phyloP scores from a whole-genome alignment of 83 land plant species.

The Isoetes engelmannii region DNA sequence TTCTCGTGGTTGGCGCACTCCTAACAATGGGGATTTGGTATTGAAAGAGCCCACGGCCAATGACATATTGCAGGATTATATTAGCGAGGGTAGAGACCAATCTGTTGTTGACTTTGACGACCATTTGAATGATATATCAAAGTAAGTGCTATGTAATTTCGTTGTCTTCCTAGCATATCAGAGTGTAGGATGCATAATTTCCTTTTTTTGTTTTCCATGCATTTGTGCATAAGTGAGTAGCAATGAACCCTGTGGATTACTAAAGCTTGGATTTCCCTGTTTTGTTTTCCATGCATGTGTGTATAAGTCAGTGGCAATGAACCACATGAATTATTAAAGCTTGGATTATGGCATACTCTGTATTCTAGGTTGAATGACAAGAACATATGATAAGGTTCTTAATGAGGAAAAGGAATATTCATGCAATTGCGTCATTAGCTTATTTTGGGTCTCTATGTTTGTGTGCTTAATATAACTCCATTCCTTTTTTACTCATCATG shows the following conservation, averaged over 20 bases:
- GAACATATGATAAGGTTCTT: too few relatives aligned
- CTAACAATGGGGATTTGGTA: constrained; percentile 17
- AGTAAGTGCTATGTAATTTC: constrained; percentile 11
- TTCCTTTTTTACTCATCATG: background rate
- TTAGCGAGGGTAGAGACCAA: constrained; percentile 31
- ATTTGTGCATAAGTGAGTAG: background rate
- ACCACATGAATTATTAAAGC: background rate
- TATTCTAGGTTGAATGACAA: too few relatives aligned
- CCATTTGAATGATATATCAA: constrained; percentile 34
- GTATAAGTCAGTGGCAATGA: background rate
- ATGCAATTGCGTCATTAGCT: too few relatives aligned
- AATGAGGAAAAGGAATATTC: too few relatives aligned
- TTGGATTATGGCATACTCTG: too few relatives aligned
- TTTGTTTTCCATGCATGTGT: background rate
- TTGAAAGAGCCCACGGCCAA: constrained; percentile 29
- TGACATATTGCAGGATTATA: constrained; percentile 26
- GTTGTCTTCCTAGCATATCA: background rate
- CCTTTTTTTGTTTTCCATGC: background rate
- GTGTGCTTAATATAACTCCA: background rate
- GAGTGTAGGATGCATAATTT: background rate
- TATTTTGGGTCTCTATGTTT: too few relatives aligned
- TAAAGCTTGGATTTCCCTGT: background rate
- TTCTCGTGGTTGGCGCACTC: constrained; percentile 22
- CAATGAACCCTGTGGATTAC: background rate
- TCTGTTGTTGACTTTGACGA: constrained; percentile 35